Conservation (phyloP, 1,284 basidiomycete species). For the Cutaneotrichosporon cavernicola region DNA sequence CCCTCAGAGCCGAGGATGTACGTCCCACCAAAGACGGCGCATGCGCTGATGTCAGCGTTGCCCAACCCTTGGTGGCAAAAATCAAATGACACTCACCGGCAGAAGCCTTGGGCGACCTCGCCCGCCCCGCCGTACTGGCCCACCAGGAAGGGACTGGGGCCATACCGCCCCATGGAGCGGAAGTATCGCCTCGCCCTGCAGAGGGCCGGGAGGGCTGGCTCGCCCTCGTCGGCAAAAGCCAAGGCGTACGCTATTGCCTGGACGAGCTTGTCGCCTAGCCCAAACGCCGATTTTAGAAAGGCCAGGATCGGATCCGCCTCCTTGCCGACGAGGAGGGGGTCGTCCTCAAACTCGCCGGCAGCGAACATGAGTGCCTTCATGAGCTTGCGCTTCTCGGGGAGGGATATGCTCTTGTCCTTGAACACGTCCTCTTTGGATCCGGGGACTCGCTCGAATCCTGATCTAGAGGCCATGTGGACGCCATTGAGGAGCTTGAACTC, state of each 20-base stretch:
- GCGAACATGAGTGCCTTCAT: constrained; percentile 91
- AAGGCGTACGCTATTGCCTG: constrained; percentile 69
- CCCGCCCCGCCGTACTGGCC: constrained; percentile 92
- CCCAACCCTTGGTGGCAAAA: no score
- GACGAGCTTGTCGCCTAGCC: constrained; percentile 62
- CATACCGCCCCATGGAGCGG: constrained; percentile 79
- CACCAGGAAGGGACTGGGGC: constrained; percentile 83
- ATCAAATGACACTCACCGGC: constrained; percentile 54
- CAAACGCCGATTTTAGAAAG: constrained; percentile 66
- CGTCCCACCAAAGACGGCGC: constrained; percentile 78
- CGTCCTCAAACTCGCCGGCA: constrained; percentile 67
- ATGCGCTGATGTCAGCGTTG: constrained; percentile 57
- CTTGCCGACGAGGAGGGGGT: constrained; percentile 52
- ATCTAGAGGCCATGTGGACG: constrained; percentile 57
- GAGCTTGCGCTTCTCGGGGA: constrained; percentile 83
- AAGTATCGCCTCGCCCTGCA: constrained; percentile 70
- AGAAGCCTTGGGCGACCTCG: constrained; percentile 91
- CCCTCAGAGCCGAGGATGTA: constrained; percentile 67
- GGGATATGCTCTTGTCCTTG: constrained; percentile 71
- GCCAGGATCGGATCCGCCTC: constrained; percentile 60
- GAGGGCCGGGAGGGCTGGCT: constrained; percentile 65
- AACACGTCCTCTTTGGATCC: constrained; percentile 92
- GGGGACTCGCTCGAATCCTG: constrained; percentile 63
- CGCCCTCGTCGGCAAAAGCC: constrained; percentile 63
- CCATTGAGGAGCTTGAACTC: constrained; percentile 83